Percentiles rank a stretch among this genome's conserved stretches.
These are phyloP conservation scores for Paraconiothyrium brasiliense DNA, from an alignment of 2,329 filamentous ascomycete genomes.

Conservation along the genomic window DNA sequence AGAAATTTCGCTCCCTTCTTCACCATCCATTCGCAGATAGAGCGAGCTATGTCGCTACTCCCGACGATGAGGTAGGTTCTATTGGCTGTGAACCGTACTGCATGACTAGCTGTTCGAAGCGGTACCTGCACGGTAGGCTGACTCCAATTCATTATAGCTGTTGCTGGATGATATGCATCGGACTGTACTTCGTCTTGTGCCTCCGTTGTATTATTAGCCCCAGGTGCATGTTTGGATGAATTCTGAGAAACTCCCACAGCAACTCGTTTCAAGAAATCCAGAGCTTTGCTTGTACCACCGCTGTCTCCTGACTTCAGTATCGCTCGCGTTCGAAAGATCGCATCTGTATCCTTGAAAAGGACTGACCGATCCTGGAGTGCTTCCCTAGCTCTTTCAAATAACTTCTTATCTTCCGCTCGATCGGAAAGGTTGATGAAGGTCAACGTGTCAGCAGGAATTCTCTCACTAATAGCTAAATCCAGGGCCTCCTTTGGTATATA, in stretches of 20 bases:
- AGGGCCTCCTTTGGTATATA: slow-evolving; percentile 16
- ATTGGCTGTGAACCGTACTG: slow-evolving; percentile 14
- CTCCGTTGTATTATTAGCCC: too few relatives aligned
- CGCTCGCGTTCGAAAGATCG: slow-evolving; percentile 15
- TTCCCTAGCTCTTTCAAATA: slow-evolving; percentile 16
- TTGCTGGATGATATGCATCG: neutral
- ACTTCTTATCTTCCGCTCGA: slow-evolving; percentile 13
- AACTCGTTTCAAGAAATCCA: neutral
- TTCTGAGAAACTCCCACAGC: neutral
- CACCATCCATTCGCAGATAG: slow-evolving; percentile 29
- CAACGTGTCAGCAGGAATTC: slow-evolving; percentile 12
- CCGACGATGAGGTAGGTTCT: slow-evolving; percentile 33
- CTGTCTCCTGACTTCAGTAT: neutral
- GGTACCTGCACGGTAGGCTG: slow-evolving; percentile 11
- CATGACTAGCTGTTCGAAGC: slow-evolving; percentile 7
- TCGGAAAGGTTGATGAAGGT: slow-evolving; percentile 20
- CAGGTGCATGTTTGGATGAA: too few relatives aligned
- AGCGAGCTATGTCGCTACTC: slow-evolving; percentile 27
- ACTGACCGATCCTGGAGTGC: neutral
- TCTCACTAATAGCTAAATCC: slow-evolving; percentile 14
- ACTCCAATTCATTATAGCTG: slow-evolving; percentile 22
- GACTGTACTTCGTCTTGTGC: slow-evolving; percentile 7
- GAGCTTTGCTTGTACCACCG: neutral
- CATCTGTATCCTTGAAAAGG: slow-evolving; percentile 10
- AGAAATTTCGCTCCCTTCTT: slow-evolving; percentile 23